Evolutionary conservation across 2,329 filamentous ascomycete genomes (phyloP), one percentile per base, ranked within the genome.

Genomic region (Venturia carpophila): DNA sequence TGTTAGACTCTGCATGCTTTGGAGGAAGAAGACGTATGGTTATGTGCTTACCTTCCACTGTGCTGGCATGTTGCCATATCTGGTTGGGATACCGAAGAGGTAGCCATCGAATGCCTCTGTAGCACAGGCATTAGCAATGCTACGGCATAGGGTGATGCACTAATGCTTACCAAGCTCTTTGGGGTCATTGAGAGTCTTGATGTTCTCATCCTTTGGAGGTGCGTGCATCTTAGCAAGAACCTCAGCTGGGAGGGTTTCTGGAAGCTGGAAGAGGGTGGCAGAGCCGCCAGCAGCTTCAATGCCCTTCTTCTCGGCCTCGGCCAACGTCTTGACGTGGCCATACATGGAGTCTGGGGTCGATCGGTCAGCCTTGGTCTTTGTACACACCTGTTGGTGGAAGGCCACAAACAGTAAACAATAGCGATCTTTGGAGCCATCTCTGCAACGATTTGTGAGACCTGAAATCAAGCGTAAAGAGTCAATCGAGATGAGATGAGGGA

Each of bases 31-130:
- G 4, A 19, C 9, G 30, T 19, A 17, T n/a, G 30, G 30, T 58
- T 27, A 1, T 2, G 17, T 37, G 52, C 52, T 58, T 58, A 58
- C 52, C 52, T 58, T 58, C 90, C 90, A 97, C 80, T 99, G 94
- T 21, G 88, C 90, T 61, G 93, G 92, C 84, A 96, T 96, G 86
- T 95, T 97, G 72, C 94, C 94, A 80, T 91, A 99, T 70, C 94
- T 86, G 63, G 94, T 99, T 67, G 94, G 94, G 76, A 97, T 94
- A 70, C 94, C 94, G 72, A 97, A 84, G 69, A 99, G 87, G 81
- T 97, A 87, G 70, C 82, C 94, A 73, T 97, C 92, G 80, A 95
- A 97, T 64, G 80, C 69, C 73, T 87, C 84, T 55, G 97, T 87
- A 41, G 76, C 52, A 55, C 37, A 27, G 1, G 11, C 10, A 63